Base-by-base conservation (phyloP, 257 asterid species). In the Eucommia ulmoides region DNA sequence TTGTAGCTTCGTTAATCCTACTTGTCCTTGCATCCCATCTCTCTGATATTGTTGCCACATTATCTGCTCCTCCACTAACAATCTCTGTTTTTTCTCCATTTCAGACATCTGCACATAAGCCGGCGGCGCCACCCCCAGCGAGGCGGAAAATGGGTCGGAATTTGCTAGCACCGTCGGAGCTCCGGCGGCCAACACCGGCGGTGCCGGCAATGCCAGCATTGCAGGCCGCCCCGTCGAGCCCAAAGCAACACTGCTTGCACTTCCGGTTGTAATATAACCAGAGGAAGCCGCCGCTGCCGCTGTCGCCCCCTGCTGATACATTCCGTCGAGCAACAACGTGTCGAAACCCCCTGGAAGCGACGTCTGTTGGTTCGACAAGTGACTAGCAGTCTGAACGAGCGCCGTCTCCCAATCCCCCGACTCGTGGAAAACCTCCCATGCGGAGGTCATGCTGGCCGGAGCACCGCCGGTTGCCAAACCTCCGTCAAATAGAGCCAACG, bases 31-130 rank as follows among this genome's bases (percentile, higher is more conserved):
- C 85, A 69, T 81, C 58, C 96, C 99, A 53, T 75, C 88, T 18
- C 72, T 81, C 19, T 76, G 60, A 49, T 79, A 86, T 48, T 86
- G 86, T 71, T 83, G 97, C 99, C 99, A 91, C 79, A 78, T 70
- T 22, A 69, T 6, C 51, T 91, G 97, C 71, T 91, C 95, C 25
- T 91, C 84, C 17, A 62, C 75, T 24, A 79, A 63, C 58, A 81
- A 51, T 51, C 74, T 70, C 41, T 77, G 97, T 69, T 87, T 91
- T 72, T 75, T 86, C 72, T 91, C 99, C 83, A 86, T 64, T 24
- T 86, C 99, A 7, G 96, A 72, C 93, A 86, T 81, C 64, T 91
- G 97, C 62, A 91, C 95, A 11, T 81, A 86, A 1, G 97, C 16
- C 1, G 99, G 97, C 8, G 95, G 94, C 0, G 94, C 79, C 20